Conservation (phyloP, 148 eudicot genomes). For the Nyssa sinensis region DNA sequence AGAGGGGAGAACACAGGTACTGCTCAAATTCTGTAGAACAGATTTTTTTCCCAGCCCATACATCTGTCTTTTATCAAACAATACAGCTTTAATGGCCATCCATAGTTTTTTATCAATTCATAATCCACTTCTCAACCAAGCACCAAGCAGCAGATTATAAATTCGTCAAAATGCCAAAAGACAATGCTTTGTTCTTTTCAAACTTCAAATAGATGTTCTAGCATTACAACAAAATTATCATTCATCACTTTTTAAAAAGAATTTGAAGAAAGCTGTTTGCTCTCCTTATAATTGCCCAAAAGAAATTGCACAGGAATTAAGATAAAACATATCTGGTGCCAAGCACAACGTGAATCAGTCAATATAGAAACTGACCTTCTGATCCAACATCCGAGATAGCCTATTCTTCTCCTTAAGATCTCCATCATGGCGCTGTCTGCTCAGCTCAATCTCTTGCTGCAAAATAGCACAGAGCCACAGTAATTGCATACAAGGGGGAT, state of each 20-base stretch:
- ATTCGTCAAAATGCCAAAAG: background rate
- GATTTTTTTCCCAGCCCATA: background rate
- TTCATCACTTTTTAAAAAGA: background rate
- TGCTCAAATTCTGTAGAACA: background rate
- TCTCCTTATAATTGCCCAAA: background rate
- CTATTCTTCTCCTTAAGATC: conserved; percentile 72
- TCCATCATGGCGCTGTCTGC: conserved; percentile 73
- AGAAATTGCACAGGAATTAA: background rate
- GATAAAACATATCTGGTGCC: background rate
- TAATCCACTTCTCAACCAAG: background rate
- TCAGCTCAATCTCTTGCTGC: conserved; percentile 69
- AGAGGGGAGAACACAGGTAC: background rate
- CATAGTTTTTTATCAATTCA: background rate
- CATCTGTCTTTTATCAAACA: background rate
- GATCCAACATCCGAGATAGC: conserved; percentile 54
- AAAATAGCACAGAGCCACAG: conserved; percentile 3
- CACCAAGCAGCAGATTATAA: background rate
- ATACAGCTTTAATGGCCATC: background rate
- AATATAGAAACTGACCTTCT: conserved; percentile 43
- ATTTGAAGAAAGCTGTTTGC: background rate
- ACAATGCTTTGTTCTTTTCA: too few relatives aligned
- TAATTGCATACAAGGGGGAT: background rate
- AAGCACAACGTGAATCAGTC: background rate
- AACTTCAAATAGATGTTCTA: too few relatives aligned
- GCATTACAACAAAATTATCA: background rate